These are phyloP conservation scores for Cladorrhinum sp. DNA, from an alignment of 2,329 filamentous ascomycete genomes.

Conservation along the genomic window DNA sequence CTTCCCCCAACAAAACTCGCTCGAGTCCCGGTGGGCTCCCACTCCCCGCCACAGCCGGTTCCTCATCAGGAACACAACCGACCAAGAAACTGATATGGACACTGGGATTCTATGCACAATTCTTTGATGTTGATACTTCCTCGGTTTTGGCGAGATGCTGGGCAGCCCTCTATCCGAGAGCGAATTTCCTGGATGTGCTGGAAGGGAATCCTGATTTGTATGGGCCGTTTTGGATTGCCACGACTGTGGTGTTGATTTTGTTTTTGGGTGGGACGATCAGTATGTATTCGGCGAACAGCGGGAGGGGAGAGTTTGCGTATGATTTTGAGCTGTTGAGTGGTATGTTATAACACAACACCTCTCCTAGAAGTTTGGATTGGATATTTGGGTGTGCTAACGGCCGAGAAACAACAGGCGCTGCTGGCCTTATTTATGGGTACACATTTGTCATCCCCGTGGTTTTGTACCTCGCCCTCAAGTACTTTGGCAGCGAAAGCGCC, in stretches of 20 bases:
- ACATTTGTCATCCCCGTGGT: constrained; percentile 80
- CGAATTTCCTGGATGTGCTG: constrained; percentile 94
- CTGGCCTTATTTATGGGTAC: constrained; percentile 93
- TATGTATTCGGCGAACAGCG: constrained; percentile 72
- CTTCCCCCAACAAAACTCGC: constrained; percentile 37
- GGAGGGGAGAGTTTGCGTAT: constrained; percentile 76
- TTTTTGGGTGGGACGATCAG: constrained; percentile 95
- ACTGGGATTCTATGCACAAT: constrained; percentile 91
- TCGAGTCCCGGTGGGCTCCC: constrained; percentile 49
- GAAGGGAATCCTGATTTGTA: constrained; percentile 97
- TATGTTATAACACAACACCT: constrained; percentile 40
- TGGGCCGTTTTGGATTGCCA: constrained; percentile 98
- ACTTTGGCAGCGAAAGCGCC: constrained; percentile 91
- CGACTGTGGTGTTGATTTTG: constrained; percentile 90
- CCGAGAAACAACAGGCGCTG: constrained; percentile 56
- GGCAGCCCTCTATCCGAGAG: constrained; percentile 83
- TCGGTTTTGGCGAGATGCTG: constrained; percentile 84
- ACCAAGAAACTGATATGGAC: constrained; percentile 87
- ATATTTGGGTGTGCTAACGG: not conserved
- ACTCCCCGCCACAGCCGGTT: constrained; percentile 50
- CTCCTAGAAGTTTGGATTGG: constrained; percentile 7
- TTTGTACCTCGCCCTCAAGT: constrained; percentile 84
- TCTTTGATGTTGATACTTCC: constrained; percentile 96
- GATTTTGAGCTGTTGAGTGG: constrained; percentile 87
- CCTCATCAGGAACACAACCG: constrained; percentile 37